Evolutionary conservation across 768 basidiomycete species (phyloP).

Genomic region (Trametes cinnabarina): DNA sequence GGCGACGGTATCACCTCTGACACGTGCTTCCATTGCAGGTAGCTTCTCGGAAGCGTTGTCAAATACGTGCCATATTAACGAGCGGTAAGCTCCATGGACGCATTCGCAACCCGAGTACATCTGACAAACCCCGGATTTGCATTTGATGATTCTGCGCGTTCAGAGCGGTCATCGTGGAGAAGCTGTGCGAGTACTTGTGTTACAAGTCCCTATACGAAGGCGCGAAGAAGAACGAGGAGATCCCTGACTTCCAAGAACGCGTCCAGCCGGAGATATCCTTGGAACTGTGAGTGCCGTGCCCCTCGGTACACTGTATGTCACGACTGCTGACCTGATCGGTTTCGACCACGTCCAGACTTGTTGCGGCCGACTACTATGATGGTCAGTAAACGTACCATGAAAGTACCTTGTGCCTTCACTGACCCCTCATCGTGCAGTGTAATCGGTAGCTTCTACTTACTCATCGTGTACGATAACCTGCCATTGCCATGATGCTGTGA

Average conservation of each 20-base stretch:
- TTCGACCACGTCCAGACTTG: background rate
- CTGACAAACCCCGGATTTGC: background rate
- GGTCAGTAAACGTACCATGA: background rate
- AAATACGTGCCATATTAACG: conserved; percentile 66
- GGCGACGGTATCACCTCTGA: background rate
- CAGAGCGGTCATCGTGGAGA: conserved; percentile 72
- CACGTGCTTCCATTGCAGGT: conserved; percentile 37
- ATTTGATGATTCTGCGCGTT: background rate
- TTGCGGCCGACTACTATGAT: conserved; percentile 16
- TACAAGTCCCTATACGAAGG: conserved; percentile 80
- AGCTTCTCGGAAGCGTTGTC: conserved; percentile 72
- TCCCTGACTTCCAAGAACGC: conserved; percentile 82
- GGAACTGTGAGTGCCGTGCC: conserved; percentile 65
- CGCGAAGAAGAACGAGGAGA: conserved; percentile 72
- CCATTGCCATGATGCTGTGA: too few species aligned
- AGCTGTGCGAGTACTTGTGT: conserved; percentile 84
- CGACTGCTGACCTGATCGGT: background rate
- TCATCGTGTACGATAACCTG: too few species aligned
- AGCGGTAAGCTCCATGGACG: conserved; percentile 50
- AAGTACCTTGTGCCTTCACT: background rate
- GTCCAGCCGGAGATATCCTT: conserved; percentile 85
- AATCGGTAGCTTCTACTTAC: background rate
- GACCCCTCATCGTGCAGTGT: background rate
- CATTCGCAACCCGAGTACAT: background rate
- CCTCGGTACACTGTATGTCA: too few species aligned